Percentiles rank a stretch among this genome's conserved stretches.
phyloP scores from a whole-genome alignment of 2,329 filamentous ascomycete species.

The Cladosporium colombiae region DNA sequence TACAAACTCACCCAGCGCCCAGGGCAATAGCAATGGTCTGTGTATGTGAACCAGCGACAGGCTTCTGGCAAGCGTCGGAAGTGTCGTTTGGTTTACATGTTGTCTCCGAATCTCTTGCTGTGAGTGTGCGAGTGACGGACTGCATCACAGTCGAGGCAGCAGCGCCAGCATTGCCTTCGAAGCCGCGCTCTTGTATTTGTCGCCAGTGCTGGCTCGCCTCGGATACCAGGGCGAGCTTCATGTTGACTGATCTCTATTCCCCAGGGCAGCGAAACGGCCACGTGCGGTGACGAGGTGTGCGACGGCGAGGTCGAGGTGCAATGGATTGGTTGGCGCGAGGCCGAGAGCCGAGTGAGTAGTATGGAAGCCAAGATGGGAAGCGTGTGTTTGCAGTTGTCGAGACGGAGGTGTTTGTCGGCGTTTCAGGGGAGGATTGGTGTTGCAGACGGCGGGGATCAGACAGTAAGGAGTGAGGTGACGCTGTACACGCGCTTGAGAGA shows the following conservation, averaged over 20 bases:
- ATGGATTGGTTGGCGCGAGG: constrained; percentile 10
- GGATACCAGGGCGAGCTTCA: constrained; percentile 23
- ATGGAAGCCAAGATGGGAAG: constrained; percentile 11
- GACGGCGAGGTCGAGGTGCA: neutral
- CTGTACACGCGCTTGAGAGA: constrained; percentile 19
- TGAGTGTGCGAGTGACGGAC: constrained; percentile 28
- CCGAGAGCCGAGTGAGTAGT: constrained; percentile 6
- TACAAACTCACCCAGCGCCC: constrained; percentile 37
- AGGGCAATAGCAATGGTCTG: constrained; percentile 38
- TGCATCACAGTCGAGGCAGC: constrained; percentile 25
- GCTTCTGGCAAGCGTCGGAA: constrained; percentile 33
- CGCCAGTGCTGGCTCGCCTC: constrained; percentile 20
- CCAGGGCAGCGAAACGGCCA: neutral
- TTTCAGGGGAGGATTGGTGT: constrained; percentile 14
- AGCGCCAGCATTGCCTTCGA: constrained; percentile 27
- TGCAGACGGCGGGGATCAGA: constrained; percentile 7
- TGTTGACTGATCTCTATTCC: constrained; percentile 13
- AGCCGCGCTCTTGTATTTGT: constrained; percentile 20
- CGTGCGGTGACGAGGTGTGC: neutral
- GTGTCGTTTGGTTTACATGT: constrained; percentile 31
- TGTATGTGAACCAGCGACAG: constrained; percentile 28
- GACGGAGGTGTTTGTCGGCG: constrained; percentile 3
- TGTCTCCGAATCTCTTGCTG: constrained; percentile 25
- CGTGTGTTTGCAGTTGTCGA: constrained; percentile 5
- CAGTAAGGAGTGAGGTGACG: constrained; percentile 13